phyloP scores from a whole-genome alignment of 2,329 filamentous ascomycete genomes.

The Talaromyces atroroseus region DNA sequence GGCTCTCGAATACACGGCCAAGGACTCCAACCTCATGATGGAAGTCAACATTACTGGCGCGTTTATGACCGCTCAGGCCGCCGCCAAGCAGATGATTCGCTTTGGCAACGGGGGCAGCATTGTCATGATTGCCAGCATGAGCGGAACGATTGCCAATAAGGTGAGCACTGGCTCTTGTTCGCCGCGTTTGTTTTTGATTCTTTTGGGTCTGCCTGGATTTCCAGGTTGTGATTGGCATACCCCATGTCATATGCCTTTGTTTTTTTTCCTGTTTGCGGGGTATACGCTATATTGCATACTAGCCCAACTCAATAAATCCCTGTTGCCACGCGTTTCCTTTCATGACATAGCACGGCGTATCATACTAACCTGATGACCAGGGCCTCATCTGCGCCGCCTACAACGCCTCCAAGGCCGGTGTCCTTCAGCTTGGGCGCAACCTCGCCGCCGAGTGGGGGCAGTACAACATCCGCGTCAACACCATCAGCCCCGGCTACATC shows the following conservation, averaged over 20 bases:
- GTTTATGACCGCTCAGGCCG: constrained; percentile 60
- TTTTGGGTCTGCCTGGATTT: not conserved
- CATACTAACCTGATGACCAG: constrained; percentile 19
- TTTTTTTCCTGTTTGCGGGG: too few relatives aligned
- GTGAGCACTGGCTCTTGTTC: constrained; percentile 22
- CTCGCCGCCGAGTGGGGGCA: constrained; percentile 46
- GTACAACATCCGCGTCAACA: constrained; percentile 47
- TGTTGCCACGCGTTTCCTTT: not conserved
- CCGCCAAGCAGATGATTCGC: constrained; percentile 59
- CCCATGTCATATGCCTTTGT: not conserved
- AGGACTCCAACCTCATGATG: constrained; percentile 59
- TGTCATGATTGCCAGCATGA: constrained; percentile 59
- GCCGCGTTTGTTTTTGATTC: not conserved
- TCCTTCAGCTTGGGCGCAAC: constrained; percentile 43
- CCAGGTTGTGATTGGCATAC: not conserved
- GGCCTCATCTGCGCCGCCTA: constrained; percentile 46
- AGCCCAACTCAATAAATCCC: not conserved
- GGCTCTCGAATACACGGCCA: constrained; percentile 68
- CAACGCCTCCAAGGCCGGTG: constrained; percentile 46
- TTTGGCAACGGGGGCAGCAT: constrained; percentile 57
- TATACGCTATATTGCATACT: not conserved
- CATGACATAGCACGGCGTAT: too few relatives aligned
- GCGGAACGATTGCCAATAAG: constrained; percentile 54
- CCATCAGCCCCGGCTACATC: constrained; percentile 45
- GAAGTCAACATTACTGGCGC: constrained; percentile 58